Percentiles rank a stretch among this genome's conserved stretches.
Conservation (phyloP, 495 filamentous ascomycete species). For the Lophium mytilinum region DNA sequence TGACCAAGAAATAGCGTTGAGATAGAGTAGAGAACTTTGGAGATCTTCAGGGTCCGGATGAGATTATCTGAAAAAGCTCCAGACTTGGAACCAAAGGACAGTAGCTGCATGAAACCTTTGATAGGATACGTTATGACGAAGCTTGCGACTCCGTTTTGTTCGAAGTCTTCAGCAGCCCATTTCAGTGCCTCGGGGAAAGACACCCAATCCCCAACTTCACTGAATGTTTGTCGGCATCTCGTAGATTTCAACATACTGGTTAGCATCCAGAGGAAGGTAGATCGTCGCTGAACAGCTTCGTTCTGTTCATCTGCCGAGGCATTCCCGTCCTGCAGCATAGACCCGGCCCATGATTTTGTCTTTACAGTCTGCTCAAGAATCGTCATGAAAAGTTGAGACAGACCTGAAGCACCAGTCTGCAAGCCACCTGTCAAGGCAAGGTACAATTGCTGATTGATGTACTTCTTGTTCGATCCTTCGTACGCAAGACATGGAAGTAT, state of each 20-base stretch:
- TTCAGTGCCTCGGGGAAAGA: conserved; percentile 19
- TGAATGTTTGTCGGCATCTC: conserved; percentile 25
- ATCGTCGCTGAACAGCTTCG: conserved; percentile 17
- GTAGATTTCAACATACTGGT: conserved; percentile 17
- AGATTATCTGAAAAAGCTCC: conserved; percentile 3
- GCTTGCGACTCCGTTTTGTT: conserved; percentile 19
- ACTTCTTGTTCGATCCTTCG: conserved; percentile 24
- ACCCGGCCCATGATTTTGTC: conserved; percentile 31
- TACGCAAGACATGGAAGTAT: conserved; percentile 17
- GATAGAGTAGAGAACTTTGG: conserved; percentile 7
- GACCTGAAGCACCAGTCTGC: conserved; percentile 17
- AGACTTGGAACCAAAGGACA: conserved; percentile 6
- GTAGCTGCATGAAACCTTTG: conserved; percentile 26
- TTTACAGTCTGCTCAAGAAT: conserved; percentile 29
- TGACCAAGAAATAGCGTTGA: conserved; percentile 4
- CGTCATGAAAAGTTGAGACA: conserved; percentile 32
- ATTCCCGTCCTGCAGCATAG: conserved; percentile 20
- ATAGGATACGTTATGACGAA: conserved; percentile 34
- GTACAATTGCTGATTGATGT: conserved; percentile 28
- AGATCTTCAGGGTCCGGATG: neutral
- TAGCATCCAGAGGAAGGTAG: conserved; percentile 26
- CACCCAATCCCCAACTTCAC: conserved; percentile 25
- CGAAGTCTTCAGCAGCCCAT: conserved; percentile 19
- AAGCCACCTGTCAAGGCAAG: conserved; percentile 21
- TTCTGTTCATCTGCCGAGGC: conserved; percentile 2